These are phyloP conservation scores for Casuarina glauca DNA, from an alignment of 306 rosid species.

Conservation along the genomic window DNA sequence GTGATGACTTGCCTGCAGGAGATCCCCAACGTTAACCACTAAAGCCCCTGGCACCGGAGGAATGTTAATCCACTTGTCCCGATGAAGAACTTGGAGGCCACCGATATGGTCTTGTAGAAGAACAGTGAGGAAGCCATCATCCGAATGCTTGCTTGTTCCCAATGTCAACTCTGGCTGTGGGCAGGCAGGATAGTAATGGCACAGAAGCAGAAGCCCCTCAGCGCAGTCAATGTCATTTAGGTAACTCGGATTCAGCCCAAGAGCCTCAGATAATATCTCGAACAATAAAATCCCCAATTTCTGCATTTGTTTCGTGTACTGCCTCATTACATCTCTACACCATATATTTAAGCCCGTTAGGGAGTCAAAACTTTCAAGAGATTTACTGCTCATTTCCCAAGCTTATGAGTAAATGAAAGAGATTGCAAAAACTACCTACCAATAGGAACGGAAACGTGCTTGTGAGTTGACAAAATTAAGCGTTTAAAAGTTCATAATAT, in stretches of 20 bases:
- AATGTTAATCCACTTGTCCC: not conserved
- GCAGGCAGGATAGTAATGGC: constrained; percentile 14
- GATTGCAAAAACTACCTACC: not conserved
- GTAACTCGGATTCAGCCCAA: not conserved
- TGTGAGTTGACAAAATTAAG: too few species aligned
- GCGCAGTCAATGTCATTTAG: not conserved
- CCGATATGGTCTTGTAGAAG: constrained; percentile 37
- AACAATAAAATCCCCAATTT: constrained; percentile 5
- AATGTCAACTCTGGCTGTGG: constrained; percentile 11
- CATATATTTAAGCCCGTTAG: not conserved
- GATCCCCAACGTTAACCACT: constrained; percentile 4
- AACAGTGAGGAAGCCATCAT: constrained; percentile 21
- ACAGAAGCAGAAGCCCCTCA: not conserved
- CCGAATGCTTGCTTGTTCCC: constrained; percentile 23
- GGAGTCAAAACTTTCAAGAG: not conserved
- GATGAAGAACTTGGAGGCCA: constrained; percentile 28
- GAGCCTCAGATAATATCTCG: constrained; percentile 7
- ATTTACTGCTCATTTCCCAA: not conserved
- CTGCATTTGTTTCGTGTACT: constrained; percentile 27
- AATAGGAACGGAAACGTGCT: too few species aligned
- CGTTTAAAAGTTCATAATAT: too few species aligned
- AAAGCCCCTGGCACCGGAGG: not conserved
- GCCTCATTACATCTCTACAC: constrained; percentile 1
- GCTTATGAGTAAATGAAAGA: not conserved
- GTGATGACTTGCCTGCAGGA: constrained; percentile 3